Evolutionary conservation across 1,284 basidiomycete species (phyloP), one percentile per base, ranked within the genome.

Genomic region (Irpex sp.): DNA sequence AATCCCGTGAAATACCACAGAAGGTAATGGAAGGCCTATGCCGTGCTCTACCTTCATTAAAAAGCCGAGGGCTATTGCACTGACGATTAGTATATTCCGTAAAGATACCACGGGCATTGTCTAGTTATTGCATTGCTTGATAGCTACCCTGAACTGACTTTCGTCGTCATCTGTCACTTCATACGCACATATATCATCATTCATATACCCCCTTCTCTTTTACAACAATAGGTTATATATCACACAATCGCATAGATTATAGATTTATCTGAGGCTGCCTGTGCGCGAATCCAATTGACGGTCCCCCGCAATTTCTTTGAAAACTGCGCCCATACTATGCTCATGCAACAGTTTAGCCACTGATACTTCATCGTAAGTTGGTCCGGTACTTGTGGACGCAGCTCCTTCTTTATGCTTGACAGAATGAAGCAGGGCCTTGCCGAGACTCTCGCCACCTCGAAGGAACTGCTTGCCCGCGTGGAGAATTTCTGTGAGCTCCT

Each of bases 261-360:
- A n/a, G 17, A 31, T 26, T 19, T 35, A 19, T 55, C 9, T 19
- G 17, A 19, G n/a, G 9, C 17, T 13, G 11, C n/a, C 8, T 6
- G 17, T 26, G 26, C 26, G 21, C 6, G 49, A 49, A 1, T 46
- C 8, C 36, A 13, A 4, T 49, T n/a, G 33, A n/a, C 17, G 5
- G 26, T 56, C 5, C 36, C 60, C n/a, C n/a, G 50, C 55, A 61
- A 66, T 11, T 39, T 69, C 68, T 57, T 68, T 61, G 3, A 71
- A 54, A 21, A 71, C 36, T 31, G 53, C 36, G 5, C 69, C 68
- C 21, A 71, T 61, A 50, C 65, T 69, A 36, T 66, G 67, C 51
- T 68, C 69, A 36, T 64, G 17, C 36, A 61, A 62, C 19, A 62
- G 36, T 37, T 50, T 56, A 58, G 61, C 60, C 58, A 57, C 59